These are phyloP conservation scores for Candida ascalaphidarum DNA, from an alignment of 805 yeast genomes.

Conservation along the genomic window DNA sequence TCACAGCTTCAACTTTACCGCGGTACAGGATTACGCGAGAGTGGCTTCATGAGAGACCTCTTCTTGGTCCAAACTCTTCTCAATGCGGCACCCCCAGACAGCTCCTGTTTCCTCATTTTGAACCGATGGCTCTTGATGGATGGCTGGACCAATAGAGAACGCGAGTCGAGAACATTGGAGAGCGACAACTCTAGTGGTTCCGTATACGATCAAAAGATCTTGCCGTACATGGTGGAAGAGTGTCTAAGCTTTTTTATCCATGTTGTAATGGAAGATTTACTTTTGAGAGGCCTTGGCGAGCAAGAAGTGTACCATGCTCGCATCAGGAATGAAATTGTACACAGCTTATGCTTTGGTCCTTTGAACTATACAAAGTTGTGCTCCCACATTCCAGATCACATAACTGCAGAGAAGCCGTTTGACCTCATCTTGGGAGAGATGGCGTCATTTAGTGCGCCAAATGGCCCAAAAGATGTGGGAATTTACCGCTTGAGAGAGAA, in stretches of 20 bases:
- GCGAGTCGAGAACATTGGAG: background rate
- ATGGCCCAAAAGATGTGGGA: constrained; percentile 26
- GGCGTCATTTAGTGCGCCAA: constrained; percentile 25
- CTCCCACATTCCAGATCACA: constrained; percentile 65
- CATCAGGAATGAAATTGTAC: constrained; percentile 67
- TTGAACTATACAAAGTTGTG: constrained; percentile 64
- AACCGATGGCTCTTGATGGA: constrained; percentile 60
- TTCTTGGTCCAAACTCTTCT: constrained; percentile 62
- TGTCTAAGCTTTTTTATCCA: constrained; percentile 61
- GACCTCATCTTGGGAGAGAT: constrained; percentile 37
- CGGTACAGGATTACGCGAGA: constrained; percentile 71
- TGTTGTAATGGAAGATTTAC: constrained; percentile 57
- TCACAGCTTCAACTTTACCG: constrained; percentile 76
- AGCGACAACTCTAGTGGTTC: background rate
- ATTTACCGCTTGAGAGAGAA: constrained; percentile 27
- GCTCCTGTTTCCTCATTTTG: constrained; percentile 48
- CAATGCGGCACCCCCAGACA: constrained; percentile 41
- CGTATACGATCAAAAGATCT: constrained; percentile 38
- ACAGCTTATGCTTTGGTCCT: constrained; percentile 70
- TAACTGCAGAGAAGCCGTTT: constrained; percentile 65
- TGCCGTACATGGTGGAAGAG: constrained; percentile 71
- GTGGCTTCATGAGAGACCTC: constrained; percentile 73
- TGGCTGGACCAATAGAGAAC: constrained; percentile 13
- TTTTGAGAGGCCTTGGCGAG: constrained; percentile 41
- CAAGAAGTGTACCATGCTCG: constrained; percentile 41